Evolutionary conservation across 768 basidiomycete genomes (phyloP).

Genomic region (Pulveroboletus ravenelii): DNA sequence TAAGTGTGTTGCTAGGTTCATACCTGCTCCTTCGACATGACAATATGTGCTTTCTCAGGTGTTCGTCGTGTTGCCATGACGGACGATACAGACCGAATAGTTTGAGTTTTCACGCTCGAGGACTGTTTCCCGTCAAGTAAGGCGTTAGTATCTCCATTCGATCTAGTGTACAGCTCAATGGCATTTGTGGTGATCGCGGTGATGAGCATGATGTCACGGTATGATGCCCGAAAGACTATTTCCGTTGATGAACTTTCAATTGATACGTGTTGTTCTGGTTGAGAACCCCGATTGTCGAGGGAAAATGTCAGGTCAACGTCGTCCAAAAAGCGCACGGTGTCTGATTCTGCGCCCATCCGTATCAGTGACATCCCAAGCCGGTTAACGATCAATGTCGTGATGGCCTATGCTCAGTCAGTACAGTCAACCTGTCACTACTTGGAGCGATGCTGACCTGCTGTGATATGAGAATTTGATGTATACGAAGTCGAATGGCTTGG

Average conservation of each 20-base stretch:
- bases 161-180: slow-evolving; percentile 61
- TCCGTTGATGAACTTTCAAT: slow-evolving; percentile 81
- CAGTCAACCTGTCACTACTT: not conserved
- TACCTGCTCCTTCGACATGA: slow-evolving; percentile 84
- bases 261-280: slow-evolving; percentile 69
- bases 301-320: slow-evolving; percentile 86
- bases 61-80: slow-evolving; percentile 9
- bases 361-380: slow-evolving; percentile 91
- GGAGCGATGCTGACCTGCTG: slow-evolving; percentile 67
- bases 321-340: slow-evolving; percentile 89
- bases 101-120: slow-evolving; percentile 5
- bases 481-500: slow-evolving; percentile 81
- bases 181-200: slow-evolving; percentile 83
- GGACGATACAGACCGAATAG: slow-evolving; percentile 3
- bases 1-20: slow-evolving; percentile 9
- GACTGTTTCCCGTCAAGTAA: slow-evolving; percentile 2
- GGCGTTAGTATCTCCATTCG: slow-evolving; percentile 28
- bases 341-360: slow-evolving; percentile 77
- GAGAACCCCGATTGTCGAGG: slow-evolving; percentile 73
- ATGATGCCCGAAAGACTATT: slow-evolving; percentile 91
- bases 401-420: slow-evolving; percentile 48
- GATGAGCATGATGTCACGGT: slow-evolving; percentile 89
- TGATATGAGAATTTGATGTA: slow-evolving; percentile 81
- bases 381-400: slow-evolving; percentile 74
- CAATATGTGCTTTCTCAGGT: slow-evolving; percentile 38